These are phyloP conservation scores for Penicillium psychrosexuale DNA, from an alignment of 2,329 filamentous ascomycete species.

Conservation along the genomic window DNA sequence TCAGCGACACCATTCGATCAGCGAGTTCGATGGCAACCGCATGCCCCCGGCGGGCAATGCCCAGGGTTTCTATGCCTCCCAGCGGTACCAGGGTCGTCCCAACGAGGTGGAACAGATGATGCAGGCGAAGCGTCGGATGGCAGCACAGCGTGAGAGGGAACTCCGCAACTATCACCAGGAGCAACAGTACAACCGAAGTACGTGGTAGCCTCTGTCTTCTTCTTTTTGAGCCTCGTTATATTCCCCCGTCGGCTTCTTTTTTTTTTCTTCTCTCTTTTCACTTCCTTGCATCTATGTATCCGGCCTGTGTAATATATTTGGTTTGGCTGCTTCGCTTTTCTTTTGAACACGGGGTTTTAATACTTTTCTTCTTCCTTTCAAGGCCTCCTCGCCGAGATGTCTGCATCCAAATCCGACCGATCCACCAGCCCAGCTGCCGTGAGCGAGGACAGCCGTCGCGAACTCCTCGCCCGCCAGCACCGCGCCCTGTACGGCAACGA, in stretches of 20 bases:
- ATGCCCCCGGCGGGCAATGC: constrained; percentile 73
- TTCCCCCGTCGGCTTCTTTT: constrained; percentile 21
- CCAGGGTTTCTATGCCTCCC: constrained; percentile 90
- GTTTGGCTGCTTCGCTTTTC: constrained; percentile 25
- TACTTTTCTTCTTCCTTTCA: constrained; percentile 39
- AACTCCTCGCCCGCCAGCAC: constrained; percentile 93
- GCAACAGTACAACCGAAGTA: constrained; percentile 99
- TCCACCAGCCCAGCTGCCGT: constrained; percentile 79
- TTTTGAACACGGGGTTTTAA: constrained; percentile 42
- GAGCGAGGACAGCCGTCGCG: constrained; percentile 94
- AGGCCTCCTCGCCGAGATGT: constrained; percentile 66
- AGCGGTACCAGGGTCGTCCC: constrained; percentile 83
- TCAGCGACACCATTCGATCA: constrained; percentile 77
- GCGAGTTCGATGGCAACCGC: constrained; percentile 76
- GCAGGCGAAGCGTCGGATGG: constrained; percentile 99
- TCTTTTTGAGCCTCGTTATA: constrained; percentile 37
- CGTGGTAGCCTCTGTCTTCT: constrained; percentile 43
- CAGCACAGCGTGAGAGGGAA: constrained; percentile 97
- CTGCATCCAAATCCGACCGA: constrained; percentile 76
- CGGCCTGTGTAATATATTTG: constrained; percentile 45
- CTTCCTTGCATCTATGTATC: constrained; percentile 43
- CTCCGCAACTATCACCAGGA: constrained; percentile 99
- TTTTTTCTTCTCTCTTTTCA: not conserved
- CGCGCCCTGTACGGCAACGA: constrained; percentile 84
- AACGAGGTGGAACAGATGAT: constrained; percentile 97